Base-by-base conservation (phyloP, 768 basidiomycete genomes). In the Tubosaeta sp. region DNA sequence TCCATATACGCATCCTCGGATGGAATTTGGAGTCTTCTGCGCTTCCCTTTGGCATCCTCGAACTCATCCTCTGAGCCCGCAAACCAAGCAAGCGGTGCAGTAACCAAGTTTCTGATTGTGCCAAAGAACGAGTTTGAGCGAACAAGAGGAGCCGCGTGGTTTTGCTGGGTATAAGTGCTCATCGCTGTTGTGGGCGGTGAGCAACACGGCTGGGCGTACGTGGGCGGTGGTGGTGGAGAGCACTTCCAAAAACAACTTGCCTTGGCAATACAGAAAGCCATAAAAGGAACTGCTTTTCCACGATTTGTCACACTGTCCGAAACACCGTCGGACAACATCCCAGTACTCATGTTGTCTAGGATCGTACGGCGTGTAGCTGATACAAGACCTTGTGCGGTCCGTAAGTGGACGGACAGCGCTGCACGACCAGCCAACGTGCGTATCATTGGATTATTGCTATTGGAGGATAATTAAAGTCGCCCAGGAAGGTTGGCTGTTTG, bases 91-190 rank as follows among this genome's bases (percentile, higher is more conserved):
- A 86, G 72, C 40, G 84, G 82, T 18, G 82, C 80, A 29, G 82
- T 78, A 54, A 86, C 83, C 63, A 85, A 70, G 69, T 74, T 80
- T 74, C 79, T 85, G 68, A 86, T 76, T 42, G 82, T 66, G 44
- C 80, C 81, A 38, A 85, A 64, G 59, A 86, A 73, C 24, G 84
- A 84, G 18, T 72, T 78, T n/a, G 76, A 74, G 57, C 82, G 80
- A 57, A 68, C 69, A 39, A 83, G 62, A 11, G 73, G 55, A 57
- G 67, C 49, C 61, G 73, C 38, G 60, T 56, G 57, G 9, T 55
- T 54, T 32, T 64, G 60, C 3, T 63, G 65, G 56, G 66, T 62
- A 59, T 69, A 58, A 0, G 63, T 49, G 57, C 56, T 67, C 67
- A 68, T 68, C 54, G 54, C 55, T 59, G 59, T 51, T 48, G 1